Base-by-base conservation (phyloP, 768 basidiomycete species). In the Trametes punicea region DNA sequence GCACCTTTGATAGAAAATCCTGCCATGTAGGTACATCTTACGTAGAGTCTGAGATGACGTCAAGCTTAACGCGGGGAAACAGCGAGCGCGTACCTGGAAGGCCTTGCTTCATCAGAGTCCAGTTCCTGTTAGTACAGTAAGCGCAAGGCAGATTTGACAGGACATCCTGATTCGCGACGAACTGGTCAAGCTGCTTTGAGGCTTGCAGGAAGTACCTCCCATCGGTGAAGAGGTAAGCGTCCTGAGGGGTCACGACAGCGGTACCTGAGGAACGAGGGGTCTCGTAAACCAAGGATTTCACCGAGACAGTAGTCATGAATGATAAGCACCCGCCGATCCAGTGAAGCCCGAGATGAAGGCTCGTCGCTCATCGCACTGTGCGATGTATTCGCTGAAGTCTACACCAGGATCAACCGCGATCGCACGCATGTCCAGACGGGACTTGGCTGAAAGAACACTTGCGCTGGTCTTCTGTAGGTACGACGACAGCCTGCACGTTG, bases 131-230 rank as follows among this genome's bases (percentile, higher is more conserved):
- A 25, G 15, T 29, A 27, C 34, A 40, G 38, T 21, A 20, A 16
- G 6, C 30, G 18, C 33, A 20, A 39, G n/a, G 49, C 46, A 48
- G 50, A 10, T n/a, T 39, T 26, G 38, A 20, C 13, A 11, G 18
- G 6, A 29, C 6, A 29, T 11, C 39, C 21, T 29, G 13, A 13
- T 18, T 15, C 5, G n/a, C 25, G 25, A 64, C 83, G 69, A 62
- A 90, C 92, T 79, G 59, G 69, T 95, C 93, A 61, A 99, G 74
- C 71, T 99, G 92, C 60, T 93, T 81, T 57, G 80, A 83, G 0
- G 97, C 97, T 72, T 99, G 96, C 29, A 98, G 74, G 66, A 90
- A 97, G 67, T 99, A 99, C 41, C 96, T 75, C 3, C 96, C 97
- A 74, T 99, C 96, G 2, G 96, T 98, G 73, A 96, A 98, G 46